Conservation (phyloP, 768 basidiomycete species). For the Tricholomella constricta region DNA sequence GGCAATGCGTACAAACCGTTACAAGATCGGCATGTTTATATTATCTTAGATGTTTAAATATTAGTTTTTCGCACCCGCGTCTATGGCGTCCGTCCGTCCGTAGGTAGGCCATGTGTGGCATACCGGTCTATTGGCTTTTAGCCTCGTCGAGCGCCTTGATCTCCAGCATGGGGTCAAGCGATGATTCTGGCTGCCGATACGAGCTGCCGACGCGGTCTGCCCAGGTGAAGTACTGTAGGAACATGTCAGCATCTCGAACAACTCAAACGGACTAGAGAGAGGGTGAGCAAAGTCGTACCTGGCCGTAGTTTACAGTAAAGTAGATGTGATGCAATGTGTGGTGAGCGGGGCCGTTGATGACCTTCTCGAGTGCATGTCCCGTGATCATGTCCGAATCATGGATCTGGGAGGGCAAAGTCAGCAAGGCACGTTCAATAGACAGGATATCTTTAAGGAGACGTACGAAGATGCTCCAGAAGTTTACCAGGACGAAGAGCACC, state of each 20-base stretch:
- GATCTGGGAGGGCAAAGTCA: constrained; percentile 54
- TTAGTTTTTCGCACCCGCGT: background rate
- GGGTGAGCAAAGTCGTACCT: constrained; percentile 45
- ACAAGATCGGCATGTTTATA: constrained; percentile 3
- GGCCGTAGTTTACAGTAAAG: constrained; percentile 96
- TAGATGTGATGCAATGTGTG: constrained; percentile 97
- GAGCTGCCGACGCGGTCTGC: constrained; percentile 83
- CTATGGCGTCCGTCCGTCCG: background rate
- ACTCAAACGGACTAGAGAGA: background rate
- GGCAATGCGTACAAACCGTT: constrained; percentile 11
- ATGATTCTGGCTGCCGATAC: constrained; percentile 84
- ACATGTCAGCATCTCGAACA: constrained; percentile 1
- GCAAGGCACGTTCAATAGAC: background rate
- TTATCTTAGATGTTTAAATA: constrained; percentile 12
- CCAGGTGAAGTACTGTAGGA: constrained; percentile 89
- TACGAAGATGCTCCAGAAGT: constrained; percentile 92
- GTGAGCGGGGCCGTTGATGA: constrained; percentile 98
- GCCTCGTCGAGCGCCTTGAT: constrained; percentile 37
- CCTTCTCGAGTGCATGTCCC: constrained; percentile 80
- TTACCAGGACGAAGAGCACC: constrained; percentile 85
- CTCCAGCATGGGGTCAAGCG: constrained; percentile 84
- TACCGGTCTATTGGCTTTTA: constrained; percentile 22
- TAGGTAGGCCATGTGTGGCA: too few relatives aligned
- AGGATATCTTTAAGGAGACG: constrained; percentile 27
- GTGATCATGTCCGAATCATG: constrained; percentile 99